phyloP scores from a whole-genome alignment of 2,329 filamentous ascomycete species.

The Beauveria sp. region DNA sequence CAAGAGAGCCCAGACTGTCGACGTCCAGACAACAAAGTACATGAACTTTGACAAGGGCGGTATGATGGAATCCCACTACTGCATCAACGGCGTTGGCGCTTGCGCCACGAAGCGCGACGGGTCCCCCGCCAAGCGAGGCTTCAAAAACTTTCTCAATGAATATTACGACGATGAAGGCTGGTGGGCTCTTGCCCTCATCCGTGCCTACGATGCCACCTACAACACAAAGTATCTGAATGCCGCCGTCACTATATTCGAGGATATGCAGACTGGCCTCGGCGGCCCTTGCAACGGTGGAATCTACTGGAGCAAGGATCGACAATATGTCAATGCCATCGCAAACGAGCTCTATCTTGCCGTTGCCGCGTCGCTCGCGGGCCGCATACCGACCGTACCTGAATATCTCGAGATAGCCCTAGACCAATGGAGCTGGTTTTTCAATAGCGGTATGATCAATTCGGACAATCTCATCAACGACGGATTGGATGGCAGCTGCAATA shows the following conservation, averaged over 20 bases:
- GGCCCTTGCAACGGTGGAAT: slow-evolving; percentile 46
- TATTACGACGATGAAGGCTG: slow-evolving; percentile 56
- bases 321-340: slow-evolving; percentile 46
- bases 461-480: slow-evolving; percentile 47
- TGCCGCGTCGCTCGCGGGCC: slow-evolving; percentile 44
- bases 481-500: slow-evolving; percentile 38
- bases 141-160: slow-evolving; percentile 39
- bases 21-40: slow-evolving; percentile 30
- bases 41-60: slow-evolving; percentile 25
- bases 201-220: slow-evolving; percentile 46
- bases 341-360: slow-evolving; percentile 52
- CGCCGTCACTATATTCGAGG: slow-evolving; percentile 46
- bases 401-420: slow-evolving; percentile 42
- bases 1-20: slow-evolving; percentile 33
- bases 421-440: slow-evolving; percentile 46
- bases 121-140: slow-evolving; percentile 27
- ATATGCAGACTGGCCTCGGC: slow-evolving; percentile 42
- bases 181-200: slow-evolving; percentile 55
- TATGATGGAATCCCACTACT: slow-evolving; percentile 31
- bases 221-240: slow-evolving; percentile 45
- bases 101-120: slow-evolving; percentile 15
- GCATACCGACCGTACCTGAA: slow-evolving; percentile 27
- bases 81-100: slow-evolving; percentile 17
- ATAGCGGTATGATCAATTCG: slow-evolving; percentile 43
- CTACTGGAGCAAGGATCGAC: slow-evolving; percentile 46